These are phyloP conservation scores for Fomitopsis serialis DNA, from an alignment of 768 basidiomycete species.

Conservation along the genomic window DNA sequence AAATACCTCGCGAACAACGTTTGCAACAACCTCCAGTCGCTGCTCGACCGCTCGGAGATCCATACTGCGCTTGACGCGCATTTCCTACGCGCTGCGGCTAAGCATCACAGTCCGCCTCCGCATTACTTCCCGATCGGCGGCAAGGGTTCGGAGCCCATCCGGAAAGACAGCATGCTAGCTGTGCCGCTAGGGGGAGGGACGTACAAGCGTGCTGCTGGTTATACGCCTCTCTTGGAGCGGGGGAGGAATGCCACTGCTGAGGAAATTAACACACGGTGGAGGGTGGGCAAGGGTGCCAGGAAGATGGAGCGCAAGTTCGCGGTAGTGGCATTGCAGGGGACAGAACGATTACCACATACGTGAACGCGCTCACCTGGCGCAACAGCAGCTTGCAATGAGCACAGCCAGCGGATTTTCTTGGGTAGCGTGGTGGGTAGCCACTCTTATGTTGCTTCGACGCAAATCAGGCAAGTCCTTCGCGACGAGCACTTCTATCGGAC, in stretches of 20 bases:
- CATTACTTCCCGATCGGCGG: slow-evolving; percentile 32
- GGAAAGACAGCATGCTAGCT: slow-evolving; percentile 29
- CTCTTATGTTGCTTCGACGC: no score
- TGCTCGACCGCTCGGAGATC: slow-evolving; percentile 57
- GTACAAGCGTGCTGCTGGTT: slow-evolving; percentile 54
- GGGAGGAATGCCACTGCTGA: slow-evolving; percentile 68
- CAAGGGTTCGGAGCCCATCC: slow-evolving; percentile 5
- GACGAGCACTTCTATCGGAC: no score
- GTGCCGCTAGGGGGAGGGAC: slow-evolving; percentile 73
- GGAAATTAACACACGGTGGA: slow-evolving; percentile 75
- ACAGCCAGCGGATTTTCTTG: no score
- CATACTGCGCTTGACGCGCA: slow-evolving; percentile 59
- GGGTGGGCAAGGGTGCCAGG: slow-evolving; percentile 55
- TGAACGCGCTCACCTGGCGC: no score
- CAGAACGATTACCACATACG: no score
- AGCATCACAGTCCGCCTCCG: slow-evolving; percentile 41
- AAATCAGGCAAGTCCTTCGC: no score
- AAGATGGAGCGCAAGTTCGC: slow-evolving; percentile 21
- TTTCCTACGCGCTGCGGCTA: slow-evolving; percentile 53
- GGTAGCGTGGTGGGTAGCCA: no score
- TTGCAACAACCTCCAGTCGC: slow-evolving; percentile 47
- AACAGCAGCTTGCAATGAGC: no score
- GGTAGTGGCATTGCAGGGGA: no score
- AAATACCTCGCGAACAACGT: slow-evolving; percentile 29
- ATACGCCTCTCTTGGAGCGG: slow-evolving; percentile 61